Evolutionary conservation across 2,329 filamentous ascomycete species (phyloP), one percentile per base, ranked within the genome.

Genomic region (Hymenoscyphus occultus): DNA sequence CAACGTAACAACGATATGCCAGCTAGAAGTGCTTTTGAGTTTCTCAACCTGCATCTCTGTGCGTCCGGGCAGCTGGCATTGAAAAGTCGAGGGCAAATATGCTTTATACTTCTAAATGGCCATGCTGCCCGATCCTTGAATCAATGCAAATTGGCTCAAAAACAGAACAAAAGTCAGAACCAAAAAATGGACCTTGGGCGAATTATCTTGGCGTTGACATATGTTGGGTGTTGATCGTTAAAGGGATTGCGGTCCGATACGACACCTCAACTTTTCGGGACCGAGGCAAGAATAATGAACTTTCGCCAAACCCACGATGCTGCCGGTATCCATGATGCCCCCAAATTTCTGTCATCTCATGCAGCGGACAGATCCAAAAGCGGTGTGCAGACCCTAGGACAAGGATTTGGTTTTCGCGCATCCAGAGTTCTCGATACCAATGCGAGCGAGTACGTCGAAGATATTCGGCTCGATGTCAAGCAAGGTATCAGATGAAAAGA

Each of bases 1-100:
- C 60, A 61, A 61, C 60, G 60, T 61, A 61, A 39, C 60, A 61
- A 28, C 31, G 31, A 42, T 48, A 16, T 51, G 42, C 48, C 13
- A 54, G 48, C 48, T 54, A 54, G 22, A 45, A 54, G 48, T 13
- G 48, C 6, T 5, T 54, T 54, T 54, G 48, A 4, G 48, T 54
- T 54, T 54, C 48, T 54, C 48, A 31, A 12, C 22, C 48, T 13
- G 48, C 48, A 51, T 28, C 22, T 12, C 14, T 45, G 19, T 10
- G 22, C 48, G 48, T 54, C 7, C 19, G 35, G 35, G 35, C 35
- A 35, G 35, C 9, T 35, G 35, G 35, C 6, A 35, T 35, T 51
- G 22, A 22, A 28, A 22, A 28, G 45, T 22, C 45, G 45, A 51
- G 19, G 45, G 45, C 5, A 48, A 48, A 45, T 51, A 22, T 51